Evolutionary conservation across 805 yeast genomes (phyloP), one percentile per base, ranked within the genome.

Genomic region (Suhomyces sp.): DNA sequence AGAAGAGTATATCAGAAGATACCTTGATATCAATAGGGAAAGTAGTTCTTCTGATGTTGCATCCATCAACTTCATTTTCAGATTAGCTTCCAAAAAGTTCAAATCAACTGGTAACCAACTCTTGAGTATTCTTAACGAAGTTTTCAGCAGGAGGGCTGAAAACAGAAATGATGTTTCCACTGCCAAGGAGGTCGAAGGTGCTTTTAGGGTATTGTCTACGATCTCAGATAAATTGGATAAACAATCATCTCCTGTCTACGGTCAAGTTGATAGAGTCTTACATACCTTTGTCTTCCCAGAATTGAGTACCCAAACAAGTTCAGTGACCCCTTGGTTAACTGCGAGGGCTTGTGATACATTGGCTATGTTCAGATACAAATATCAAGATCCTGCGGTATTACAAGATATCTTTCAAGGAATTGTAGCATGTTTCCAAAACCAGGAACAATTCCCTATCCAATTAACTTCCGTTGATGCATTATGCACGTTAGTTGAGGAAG

Each of bases 381-480:
- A 62, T 43, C 42, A 47, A 13, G 69, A 68, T 40, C 54, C 52
- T 21, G 44, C 50, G 27, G 56, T 63, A 3, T 58, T 68, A 38
- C 61, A 64, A 43, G 65, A 66, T 26, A 57, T 68, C 13, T 68
- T 68, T 54, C 64, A 58, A 34, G 71, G 64, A 4, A 55, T 68
- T n/a, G 63, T 61, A 25, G 41, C 39, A 19, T 67, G 73, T 43
- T 67, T 67, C 51, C 68, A 58, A 42, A 53, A 50, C 16, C 60
- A 65, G 18, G 66, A 59, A 10, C 75, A 75, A 17, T 61, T 74
- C 34, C 77, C 80, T 2, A 50, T 76, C 28, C 70, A 70, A 48
- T 56, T 75, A 33, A 73, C 76, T 16, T 71, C 77, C 9, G 72
- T 74, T 8, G 79, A 74, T 53, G 77, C 79, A 1, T 62, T 75